A percentile compares a stretch with the other conserved stretches of the same genome.
Conservation (phyloP, 2,329 filamentous ascomycete genomes). For the Calcarisporium arbuscula region DNA sequence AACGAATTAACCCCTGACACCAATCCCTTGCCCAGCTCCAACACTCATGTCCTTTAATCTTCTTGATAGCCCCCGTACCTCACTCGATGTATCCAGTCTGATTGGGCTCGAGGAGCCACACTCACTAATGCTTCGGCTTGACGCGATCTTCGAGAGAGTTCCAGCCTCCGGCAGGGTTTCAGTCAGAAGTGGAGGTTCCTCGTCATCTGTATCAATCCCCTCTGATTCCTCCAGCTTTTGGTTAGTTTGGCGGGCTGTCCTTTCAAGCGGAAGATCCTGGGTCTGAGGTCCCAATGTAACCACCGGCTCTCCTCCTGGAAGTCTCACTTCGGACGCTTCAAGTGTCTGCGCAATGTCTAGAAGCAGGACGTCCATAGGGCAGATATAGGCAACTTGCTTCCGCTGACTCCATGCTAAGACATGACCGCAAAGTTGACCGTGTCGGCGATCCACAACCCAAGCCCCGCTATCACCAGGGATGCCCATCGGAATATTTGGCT, state of each 20-base stretch:
- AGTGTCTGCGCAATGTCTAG: constrained; percentile 79
- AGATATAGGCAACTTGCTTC: constrained; percentile 82
- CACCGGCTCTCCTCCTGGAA: constrained; percentile 55
- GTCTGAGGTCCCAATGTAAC: constrained; percentile 20
- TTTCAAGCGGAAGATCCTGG: not conserved
- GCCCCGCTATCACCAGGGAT: constrained; percentile 88
- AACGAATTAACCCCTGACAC: constrained; percentile 17
- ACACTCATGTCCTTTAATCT: constrained; percentile 27
- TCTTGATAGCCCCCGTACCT: constrained; percentile 20
- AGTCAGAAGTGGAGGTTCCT: no score
- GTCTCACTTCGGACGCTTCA: constrained; percentile 59
- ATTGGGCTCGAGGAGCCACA: constrained; percentile 20
- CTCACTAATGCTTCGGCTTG: constrained; percentile 13
- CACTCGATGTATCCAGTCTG: constrained; percentile 19
- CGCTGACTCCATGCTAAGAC: constrained; percentile 81
- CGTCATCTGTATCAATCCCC: constrained; percentile 12
- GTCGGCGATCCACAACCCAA: constrained; percentile 77
- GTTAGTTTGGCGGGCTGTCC: constrained; percentile 1
- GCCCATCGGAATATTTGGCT: constrained; percentile 38
- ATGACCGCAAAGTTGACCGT: constrained; percentile 81
- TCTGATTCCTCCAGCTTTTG: constrained; percentile 6
- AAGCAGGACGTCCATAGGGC: constrained; percentile 86
- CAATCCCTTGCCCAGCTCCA: constrained; percentile 22
- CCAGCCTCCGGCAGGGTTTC: not conserved
- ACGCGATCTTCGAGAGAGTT: not conserved